Evolutionary conservation across 305 asterid genomes (phyloP), one percentile per base, ranked within the genome.

Genomic region (Rubia tinctorum): DNA sequence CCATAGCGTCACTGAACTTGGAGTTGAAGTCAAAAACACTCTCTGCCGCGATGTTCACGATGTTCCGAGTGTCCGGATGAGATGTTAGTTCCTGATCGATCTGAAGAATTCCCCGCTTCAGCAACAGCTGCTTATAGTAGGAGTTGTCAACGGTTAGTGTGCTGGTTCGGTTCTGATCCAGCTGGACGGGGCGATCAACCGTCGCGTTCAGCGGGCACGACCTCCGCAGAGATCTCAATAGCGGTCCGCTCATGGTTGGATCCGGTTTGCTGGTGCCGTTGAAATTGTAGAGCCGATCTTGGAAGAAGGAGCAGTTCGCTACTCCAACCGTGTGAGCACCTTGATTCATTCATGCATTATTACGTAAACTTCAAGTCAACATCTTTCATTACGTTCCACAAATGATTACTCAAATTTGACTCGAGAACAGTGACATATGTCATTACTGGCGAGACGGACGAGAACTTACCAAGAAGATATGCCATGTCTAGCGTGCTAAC

Each of bases 251-350:
- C 93, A 92, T 90, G 37, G 83, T 86, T 3, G 75, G 85, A 40
- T 92, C 94, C 0, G 91, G 88, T 23, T 68, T 66, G 0, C 87
- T 86, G 5, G 90, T 80, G 3, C 88, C 88, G 70, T 82, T 83
- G 75, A 90, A 90, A 47, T 88, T 56, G 7, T 80, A 76, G 0
- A 90, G 82, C 30, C 96, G 79, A 71, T 86, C 88, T 76, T 80
- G 80, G 59, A 92, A 84, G 68, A 92, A 88, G 8, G 68, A 75
- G 6, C 98, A 92, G 3, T 90, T 95, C 2, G 98, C 71, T 20
- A 90, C 85, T 8, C 98, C 96, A 1, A 89, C 91, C 0, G 96
- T 86, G 83, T 92, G 96, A 2, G 87, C 95, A 0, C 97, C 95
- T 84, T 15, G 30, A 47, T 51, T 51, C 58, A 17, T 49, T 49